Evolutionary conservation across 768 basidiomycete species (phyloP).

Genomic region (Leccinellum luteum): DNA sequence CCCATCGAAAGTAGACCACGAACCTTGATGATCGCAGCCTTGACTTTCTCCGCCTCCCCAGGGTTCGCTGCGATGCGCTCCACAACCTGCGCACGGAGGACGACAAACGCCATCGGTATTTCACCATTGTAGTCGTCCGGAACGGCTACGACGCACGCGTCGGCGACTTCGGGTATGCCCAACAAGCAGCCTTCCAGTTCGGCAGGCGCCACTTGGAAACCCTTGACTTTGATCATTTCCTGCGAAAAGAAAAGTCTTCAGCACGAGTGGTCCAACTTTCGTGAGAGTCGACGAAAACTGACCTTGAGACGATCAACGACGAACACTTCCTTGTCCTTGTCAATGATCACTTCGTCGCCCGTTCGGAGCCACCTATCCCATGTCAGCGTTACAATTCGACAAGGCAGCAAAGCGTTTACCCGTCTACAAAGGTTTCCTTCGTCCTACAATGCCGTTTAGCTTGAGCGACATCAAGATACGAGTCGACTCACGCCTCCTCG

Average conservation of each 20-base stretch:
- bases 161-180: constrained; percentile 55
- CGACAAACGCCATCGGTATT: constrained; percentile 67
- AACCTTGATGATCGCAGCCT: constrained; percentile 49
- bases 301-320: constrained; percentile 67
- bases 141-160: constrained; percentile 62
- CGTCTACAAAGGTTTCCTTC: constrained; percentile 64
- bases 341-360: constrained; percentile 61
- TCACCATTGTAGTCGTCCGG: constrained; percentile 73
- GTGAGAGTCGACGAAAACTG: not conserved
- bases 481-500: constrained; percentile 51
- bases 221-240: constrained; percentile 69
- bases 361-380: constrained; percentile 61
- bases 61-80: constrained; percentile 32
- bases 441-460: constrained; percentile 41
- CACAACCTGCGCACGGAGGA: constrained; percentile 44
- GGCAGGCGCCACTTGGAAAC: constrained; percentile 74
- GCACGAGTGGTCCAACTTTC: not conserved
- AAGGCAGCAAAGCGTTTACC: constrained; percentile 37
- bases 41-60: constrained; percentile 34
- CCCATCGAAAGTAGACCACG: constrained; percentile 1
- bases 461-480: not conserved
- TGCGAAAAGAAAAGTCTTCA: constrained; percentile 22
- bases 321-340: constrained; percentile 53
- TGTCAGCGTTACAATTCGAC: not conserved
- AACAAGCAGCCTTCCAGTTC: constrained; percentile 69